Percentiles rank a stretch among this genome's conserved stretches.
Evolutionary conservation across 768 basidiomycete species (phyloP).

Genomic region (Pleurotus eryngii): DNA sequence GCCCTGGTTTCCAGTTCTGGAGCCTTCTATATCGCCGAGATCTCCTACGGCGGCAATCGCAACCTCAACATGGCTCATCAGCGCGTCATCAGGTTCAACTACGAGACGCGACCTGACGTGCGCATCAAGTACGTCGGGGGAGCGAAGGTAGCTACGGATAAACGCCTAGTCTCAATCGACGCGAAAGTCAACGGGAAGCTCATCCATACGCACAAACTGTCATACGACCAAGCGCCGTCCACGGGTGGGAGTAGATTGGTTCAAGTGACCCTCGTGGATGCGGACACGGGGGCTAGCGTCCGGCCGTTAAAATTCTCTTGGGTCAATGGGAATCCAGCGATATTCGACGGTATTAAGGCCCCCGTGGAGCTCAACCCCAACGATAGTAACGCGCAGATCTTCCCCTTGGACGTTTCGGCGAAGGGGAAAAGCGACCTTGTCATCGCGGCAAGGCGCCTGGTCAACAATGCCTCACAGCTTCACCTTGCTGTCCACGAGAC

Average conservation of each 20-base stretch:
- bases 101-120: neutral
- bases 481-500: neutral
- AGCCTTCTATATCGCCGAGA: conserved; percentile 2
- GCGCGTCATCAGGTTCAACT: neutral
- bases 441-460: conserved; percentile 2
- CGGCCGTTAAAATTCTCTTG: conserved; percentile 9
- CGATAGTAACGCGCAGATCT: neutral
- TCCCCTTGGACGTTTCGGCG: neutral
- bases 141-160: conserved; percentile 1
- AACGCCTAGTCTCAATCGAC: neutral
- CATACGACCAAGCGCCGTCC: conserved; percentile 4
- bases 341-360: conserved; percentile 3
- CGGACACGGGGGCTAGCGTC: conserved; percentile 6
- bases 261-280: conserved; percentile 6
- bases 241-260: neutral
- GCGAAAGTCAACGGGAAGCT: neutral
- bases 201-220: neutral
- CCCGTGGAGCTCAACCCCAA: neutral
- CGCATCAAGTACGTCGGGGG: conserved; percentile 1
- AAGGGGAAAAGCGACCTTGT: conserved; percentile 2
- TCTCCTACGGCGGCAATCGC: conserved; percentile 5
- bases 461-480: neutral
- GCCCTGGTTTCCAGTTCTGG: neutral
- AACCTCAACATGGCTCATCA: conserved; percentile 6
- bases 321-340: conserved; percentile 9